Evolutionary conservation across 2,329 filamentous ascomycete genomes (phyloP).

Genomic region (Ramularia endophylla): DNA sequence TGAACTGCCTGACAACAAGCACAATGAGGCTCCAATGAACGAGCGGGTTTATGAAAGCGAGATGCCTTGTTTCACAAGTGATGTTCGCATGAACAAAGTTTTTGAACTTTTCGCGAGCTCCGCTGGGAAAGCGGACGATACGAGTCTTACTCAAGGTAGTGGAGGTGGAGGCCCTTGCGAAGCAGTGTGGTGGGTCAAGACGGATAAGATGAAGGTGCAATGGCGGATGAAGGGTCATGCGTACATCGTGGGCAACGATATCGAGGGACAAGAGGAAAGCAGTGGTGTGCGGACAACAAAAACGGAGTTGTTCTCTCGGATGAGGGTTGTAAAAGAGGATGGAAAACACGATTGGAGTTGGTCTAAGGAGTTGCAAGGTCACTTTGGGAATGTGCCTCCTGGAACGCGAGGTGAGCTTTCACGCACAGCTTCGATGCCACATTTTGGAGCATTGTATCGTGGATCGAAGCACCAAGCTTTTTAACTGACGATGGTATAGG

Average conservation of each 20-base stretch:
- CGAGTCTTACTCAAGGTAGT: slow-evolving; percentile 41
- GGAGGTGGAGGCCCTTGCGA: slow-evolving; percentile 67
- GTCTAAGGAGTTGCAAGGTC: slow-evolving; percentile 69
- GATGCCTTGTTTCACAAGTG: slow-evolving; percentile 75
- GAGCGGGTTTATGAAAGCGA: slow-evolving; percentile 67
- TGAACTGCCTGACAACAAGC: background rate
- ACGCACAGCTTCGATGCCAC: background rate
- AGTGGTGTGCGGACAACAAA: slow-evolving; percentile 49
- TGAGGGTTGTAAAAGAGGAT: slow-evolving; percentile 50
- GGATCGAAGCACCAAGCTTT: no score
- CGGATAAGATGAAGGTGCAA: slow-evolving; percentile 42
- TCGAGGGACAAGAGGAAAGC: slow-evolving; percentile 44
- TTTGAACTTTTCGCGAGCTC: slow-evolving; percentile 56
- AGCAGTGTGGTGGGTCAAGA: slow-evolving; percentile 12
- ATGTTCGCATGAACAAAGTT: slow-evolving; percentile 79
- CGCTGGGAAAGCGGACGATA: slow-evolving; percentile 40
- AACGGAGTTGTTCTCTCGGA: slow-evolving; percentile 47
- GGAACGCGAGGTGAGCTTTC: slow-evolving; percentile 58
- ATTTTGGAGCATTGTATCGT: no score
- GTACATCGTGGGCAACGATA: slow-evolving; percentile 68
- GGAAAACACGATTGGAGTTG: slow-evolving; percentile 62
- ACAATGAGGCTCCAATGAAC: slow-evolving; percentile 56
- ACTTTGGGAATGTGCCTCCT: slow-evolving; percentile 83
- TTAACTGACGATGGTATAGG: slow-evolving; percentile 32
- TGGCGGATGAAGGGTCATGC: slow-evolving; percentile 76